Evolutionary conservation across 169 alveolate species (phyloP).

Genomic region (Eimeria praecox): DNA sequence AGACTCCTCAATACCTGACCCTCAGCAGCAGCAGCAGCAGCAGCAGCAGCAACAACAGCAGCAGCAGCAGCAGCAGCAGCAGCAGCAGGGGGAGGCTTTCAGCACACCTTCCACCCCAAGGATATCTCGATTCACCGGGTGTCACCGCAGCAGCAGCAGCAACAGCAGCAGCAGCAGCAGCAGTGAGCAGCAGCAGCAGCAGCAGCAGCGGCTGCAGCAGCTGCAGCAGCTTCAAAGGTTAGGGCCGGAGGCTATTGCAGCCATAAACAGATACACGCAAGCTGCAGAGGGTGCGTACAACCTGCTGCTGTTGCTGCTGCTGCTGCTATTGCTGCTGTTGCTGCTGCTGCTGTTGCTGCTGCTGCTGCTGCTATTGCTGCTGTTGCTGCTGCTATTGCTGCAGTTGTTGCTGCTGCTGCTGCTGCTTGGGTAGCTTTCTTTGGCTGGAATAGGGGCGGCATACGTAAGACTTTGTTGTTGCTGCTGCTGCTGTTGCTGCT

Average conservation of each 20-base stretch:
- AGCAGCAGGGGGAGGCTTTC: conserved; percentile 11
- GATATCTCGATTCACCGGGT: not conserved
- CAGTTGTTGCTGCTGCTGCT: conserved; percentile 1
- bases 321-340: conserved; percentile 24
- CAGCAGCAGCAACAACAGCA: conserved; percentile 26
- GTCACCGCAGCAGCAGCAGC: conserved; percentile 36
- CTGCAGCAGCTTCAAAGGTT: not conserved
- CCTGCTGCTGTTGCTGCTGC: conserved; percentile 42
- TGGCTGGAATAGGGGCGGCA: too few relatives aligned
- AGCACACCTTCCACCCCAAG: conserved; percentile 8
- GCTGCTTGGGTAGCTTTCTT: too few relatives aligned
- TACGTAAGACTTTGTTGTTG: too few relatives aligned
- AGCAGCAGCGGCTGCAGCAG: conserved; percentile 1
- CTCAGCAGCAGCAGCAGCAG: conserved; percentile 21
- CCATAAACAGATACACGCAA: not conserved
- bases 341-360: not conserved
- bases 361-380: conserved; percentile 43
- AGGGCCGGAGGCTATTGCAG: conserved; percentile 15
- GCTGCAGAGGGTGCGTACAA: not conserved
- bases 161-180: not conserved
- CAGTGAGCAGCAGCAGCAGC: conserved; percentile 29
- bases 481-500: conserved; percentile 27
- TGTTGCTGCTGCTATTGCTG: conserved; percentile 30
- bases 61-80: conserved; percentile 36
- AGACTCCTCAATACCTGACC: not conserved